phyloP scores from a whole-genome alignment of 1,284 basidiomycete genomes.

The Dichomitus squalens region DNA sequence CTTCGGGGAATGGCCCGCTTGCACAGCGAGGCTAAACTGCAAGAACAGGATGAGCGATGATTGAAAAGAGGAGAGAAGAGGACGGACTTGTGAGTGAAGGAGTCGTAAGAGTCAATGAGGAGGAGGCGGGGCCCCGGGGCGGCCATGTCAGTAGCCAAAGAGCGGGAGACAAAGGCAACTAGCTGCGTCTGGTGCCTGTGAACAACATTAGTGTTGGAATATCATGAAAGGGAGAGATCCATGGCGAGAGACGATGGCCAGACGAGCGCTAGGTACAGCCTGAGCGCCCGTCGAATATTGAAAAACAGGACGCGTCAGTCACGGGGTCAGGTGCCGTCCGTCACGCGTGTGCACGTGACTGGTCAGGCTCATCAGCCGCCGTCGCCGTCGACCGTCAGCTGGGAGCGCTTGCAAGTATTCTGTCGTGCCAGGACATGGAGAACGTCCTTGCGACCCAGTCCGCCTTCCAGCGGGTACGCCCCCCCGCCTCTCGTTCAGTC shows the following conservation, averaged over 20 bases:
- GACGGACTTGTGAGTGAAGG: constrained; percentile 82
- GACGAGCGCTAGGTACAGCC: neutral
- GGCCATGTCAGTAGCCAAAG: constrained; percentile 10
- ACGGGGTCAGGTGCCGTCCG: constrained; percentile 1
- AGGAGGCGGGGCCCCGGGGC: constrained; percentile 45
- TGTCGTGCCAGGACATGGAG: constrained; percentile 1
- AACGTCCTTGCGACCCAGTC: constrained; percentile 21
- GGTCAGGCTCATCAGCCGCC: no score
- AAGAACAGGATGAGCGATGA: constrained; percentile 1
- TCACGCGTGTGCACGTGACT: no score
- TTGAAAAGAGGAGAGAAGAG: neutral
- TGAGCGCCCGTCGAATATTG: neutral
- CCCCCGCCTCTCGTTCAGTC: neutral
- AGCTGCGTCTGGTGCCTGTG: neutral
- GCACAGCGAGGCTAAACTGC: constrained; percentile 67
- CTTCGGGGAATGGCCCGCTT: constrained; percentile 59
- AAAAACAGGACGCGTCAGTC: constrained; percentile 8
- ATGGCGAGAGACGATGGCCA: neutral
- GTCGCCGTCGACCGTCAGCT: no score
- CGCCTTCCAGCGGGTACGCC: constrained; percentile 38
- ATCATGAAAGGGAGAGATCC: neutral
- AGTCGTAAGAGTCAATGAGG: constrained; percentile 83
- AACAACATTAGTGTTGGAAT: neutral
- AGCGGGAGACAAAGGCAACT: neutral
- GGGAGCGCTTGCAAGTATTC: no score